A percentile compares a stretch with the other conserved stretches of the same genome.
Conservation (phyloP, 2,329 filamentous ascomycete species). For the Pezicula radicicola region DNA sequence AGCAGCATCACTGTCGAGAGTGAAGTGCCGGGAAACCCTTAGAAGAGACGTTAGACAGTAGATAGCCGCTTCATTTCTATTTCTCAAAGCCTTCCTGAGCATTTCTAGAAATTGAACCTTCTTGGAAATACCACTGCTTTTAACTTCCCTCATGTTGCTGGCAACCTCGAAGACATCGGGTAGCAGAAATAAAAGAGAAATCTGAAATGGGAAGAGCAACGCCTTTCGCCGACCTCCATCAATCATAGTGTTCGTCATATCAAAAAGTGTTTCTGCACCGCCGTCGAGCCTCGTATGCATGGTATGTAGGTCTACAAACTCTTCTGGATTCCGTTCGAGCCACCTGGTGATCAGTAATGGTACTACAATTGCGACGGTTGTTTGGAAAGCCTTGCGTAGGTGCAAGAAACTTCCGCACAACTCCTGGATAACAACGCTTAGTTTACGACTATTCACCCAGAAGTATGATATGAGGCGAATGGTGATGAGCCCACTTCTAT, state of each 20-base stretch:
- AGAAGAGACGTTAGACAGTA: conserved; percentile 63
- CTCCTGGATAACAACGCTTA: conserved; percentile 61
- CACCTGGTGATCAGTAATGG: conserved; percentile 62
- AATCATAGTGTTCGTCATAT: conserved; percentile 61
- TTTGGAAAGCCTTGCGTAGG: conserved; percentile 61
- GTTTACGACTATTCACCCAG: conserved; percentile 61
- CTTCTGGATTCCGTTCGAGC: conserved; percentile 61
- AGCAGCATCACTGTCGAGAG: conserved; percentile 55
- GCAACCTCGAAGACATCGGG: conserved; percentile 70
- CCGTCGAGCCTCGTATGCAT: conserved; percentile 60
- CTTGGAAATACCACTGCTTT: conserved; percentile 60
- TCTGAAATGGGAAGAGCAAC: conserved; percentile 60
- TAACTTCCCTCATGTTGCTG: conserved; percentile 63
- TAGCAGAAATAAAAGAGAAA: conserved; percentile 57
- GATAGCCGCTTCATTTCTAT: conserved; percentile 64
- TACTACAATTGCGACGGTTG: conserved; percentile 58
- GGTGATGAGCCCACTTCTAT: conserved; percentile 44
- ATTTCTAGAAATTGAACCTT: conserved; percentile 64
- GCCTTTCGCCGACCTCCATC: conserved; percentile 55
- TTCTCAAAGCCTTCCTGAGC: conserved; percentile 59
- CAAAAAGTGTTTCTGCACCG: conserved; percentile 64
- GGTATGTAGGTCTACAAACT: conserved; percentile 63
- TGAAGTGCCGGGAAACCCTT: conserved; percentile 61
- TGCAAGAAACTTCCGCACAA: conserved; percentile 65
- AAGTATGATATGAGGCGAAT: conserved; percentile 59